These are phyloP conservation scores for Apiospora koreana DNA, from an alignment of 2,329 filamentous ascomycete species.

Conservation along the genomic window DNA sequence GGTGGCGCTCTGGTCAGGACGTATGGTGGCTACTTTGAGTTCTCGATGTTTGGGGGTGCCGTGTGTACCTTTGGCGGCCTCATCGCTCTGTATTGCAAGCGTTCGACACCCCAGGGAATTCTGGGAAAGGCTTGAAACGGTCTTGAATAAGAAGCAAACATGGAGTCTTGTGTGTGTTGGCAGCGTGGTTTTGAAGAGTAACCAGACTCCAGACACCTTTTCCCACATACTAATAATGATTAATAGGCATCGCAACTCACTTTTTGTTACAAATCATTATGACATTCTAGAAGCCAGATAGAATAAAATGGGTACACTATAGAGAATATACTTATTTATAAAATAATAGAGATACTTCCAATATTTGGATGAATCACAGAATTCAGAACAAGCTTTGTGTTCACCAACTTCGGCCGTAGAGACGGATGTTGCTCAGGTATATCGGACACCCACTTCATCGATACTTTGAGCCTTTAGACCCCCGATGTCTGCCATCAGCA, in stretches of 20 bases:
- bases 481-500: no score
- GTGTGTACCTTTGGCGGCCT: constrained; percentile 37
- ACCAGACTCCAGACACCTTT: neutral
- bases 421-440: no score
- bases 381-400: neutral
- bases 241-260: neutral
- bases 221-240: no score
- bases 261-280: neutral
- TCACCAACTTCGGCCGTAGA: neutral
- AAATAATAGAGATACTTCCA: neutral
- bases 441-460: no score
- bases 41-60: constrained; percentile 28
- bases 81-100: constrained; percentile 37
- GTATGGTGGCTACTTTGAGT: constrained; percentile 39
- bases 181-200: neutral
- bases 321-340: neutral
- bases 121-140: neutral
- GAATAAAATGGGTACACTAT: neutral
- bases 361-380: neutral
- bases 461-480: no score
- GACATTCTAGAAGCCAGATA: neutral
- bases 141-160: no score
- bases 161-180: neutral
- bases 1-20: constrained; percentile 43
- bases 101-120: neutral